Conservation (phyloP, 305 asterid genomes). For the Rubia occidens region DNA sequence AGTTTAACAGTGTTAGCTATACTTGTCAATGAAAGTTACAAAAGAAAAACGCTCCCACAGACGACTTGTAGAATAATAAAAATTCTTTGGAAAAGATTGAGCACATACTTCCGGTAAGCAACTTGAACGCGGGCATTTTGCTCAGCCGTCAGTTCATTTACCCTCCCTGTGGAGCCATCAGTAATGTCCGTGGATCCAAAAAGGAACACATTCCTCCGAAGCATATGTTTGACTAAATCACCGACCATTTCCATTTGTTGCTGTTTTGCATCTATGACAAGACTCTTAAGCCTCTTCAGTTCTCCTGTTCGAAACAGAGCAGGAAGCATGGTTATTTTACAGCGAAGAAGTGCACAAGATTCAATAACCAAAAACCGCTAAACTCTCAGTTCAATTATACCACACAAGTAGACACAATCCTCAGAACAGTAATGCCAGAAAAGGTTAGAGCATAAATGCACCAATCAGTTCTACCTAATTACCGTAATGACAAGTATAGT, state of each 20-base stretch:
- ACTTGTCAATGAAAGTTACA: slow-evolving; percentile 9
- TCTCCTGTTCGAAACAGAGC: slow-evolving; percentile 39
- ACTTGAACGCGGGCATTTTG: slow-evolving; percentile 57
- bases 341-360: background rate
- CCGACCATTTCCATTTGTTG: slow-evolving; percentile 38
- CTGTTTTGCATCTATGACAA: slow-evolving; percentile 48
- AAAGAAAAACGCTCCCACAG: background rate
- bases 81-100: slow-evolving; percentile 8
- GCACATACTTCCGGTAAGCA: slow-evolving; percentile 54
- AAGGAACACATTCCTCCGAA: slow-evolving; percentile 60
- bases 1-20: slow-evolving; percentile 12
- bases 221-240: slow-evolving; percentile 55
- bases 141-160: slow-evolving; percentile 51
- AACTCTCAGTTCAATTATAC: background rate
- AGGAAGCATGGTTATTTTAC: slow-evolving; percentile 3
- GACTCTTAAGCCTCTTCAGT: slow-evolving; percentile 44
- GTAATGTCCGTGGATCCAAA: slow-evolving; percentile 56
- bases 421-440: background rate
- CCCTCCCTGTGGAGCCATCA: slow-evolving; percentile 35
- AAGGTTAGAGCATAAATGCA: background rate
- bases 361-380: background rate
- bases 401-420: background rate
- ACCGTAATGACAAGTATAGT: background rate
- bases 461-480: slow-evolving; percentile 4
- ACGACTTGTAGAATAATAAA: background rate